Base-by-base conservation (phyloP, 1,139 yeast genomes). In the Yamadazyma atmosphaerica region DNA sequence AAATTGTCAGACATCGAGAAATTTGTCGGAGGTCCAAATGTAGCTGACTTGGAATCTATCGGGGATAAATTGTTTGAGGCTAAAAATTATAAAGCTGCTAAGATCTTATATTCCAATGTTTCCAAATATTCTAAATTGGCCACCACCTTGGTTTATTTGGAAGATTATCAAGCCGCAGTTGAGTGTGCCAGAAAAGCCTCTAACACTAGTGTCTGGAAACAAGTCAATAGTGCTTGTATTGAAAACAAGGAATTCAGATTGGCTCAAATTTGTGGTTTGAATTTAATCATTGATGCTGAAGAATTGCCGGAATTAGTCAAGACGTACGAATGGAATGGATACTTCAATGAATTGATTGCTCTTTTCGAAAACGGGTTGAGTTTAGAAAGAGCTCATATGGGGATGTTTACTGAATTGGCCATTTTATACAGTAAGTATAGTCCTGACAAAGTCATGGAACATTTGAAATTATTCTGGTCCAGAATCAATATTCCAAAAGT, bases 121-220 rank as follows among this genome's bases (percentile, higher is more conserved):
- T 88, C 96, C 37, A 92, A 90, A 68, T 90, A 95, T 76, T 86
- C 97, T 36, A 92, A 89, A 65, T 77, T 92, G 54, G 98, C 98
- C 9, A 86, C 97, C 13, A 92, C 98, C 26, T 79, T 90, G 58
- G 99, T 92, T 15, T 88, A 84, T 70, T 72, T 92, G 58, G 81
- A 81, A 43, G 98, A 92, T 61, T 89, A 89, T 65, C 98, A 92
- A 69, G 83, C 88, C 41, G 98, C 99, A 36, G 98, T 92, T 48
- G 98, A 92, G 58, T 89, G 97, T 65, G 99, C 98, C 14, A 86
- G 98, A 73, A 94, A 92, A 69, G 98, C 98, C 4, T 86, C 96
- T 33, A 90, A 90, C 65, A 81, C 84, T 46, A 79, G 76, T 57
- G 98, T 92, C 31, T 92, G 99, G 99, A 92, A 89, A 66, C 95